Evolutionary conservation across 2,329 filamentous ascomycete species (phyloP).

Genomic region (Proliferodiscus dingleyae): DNA sequence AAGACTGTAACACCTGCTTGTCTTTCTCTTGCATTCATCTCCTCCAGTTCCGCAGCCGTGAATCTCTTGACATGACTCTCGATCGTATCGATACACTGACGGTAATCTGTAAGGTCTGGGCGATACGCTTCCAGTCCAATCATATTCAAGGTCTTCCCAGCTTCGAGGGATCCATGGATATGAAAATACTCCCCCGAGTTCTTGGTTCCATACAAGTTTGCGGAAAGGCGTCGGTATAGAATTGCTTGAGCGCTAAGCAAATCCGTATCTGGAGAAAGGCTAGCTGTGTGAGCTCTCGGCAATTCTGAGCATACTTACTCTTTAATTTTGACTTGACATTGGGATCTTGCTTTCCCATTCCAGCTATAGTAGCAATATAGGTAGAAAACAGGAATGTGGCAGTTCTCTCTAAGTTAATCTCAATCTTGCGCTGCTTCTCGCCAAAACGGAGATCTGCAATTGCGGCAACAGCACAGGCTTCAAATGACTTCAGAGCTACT

Average conservation of each 20-base stretch:
- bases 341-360: conserved; percentile 44
- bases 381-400: conserved; percentile 54
- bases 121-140: conserved; percentile 59
- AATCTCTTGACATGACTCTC: conserved; percentile 53
- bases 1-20: conserved; percentile 58
- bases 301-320: conserved; percentile 28
- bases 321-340: conserved; percentile 43
- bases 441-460: conserved; percentile 52
- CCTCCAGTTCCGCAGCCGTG: conserved; percentile 51
- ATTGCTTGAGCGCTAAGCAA: conserved; percentile 65
- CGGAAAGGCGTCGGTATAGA: conserved; percentile 66
- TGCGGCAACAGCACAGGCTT: conserved; percentile 48
- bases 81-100: conserved; percentile 53
- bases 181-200: conserved; percentile 66
- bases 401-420: conserved; percentile 48
- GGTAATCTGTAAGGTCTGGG: conserved; percentile 56
- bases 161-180: conserved; percentile 70
- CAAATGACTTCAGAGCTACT: conserved; percentile 41
- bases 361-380: conserved; percentile 51
- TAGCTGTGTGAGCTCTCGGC: not conserved
- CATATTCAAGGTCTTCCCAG: conserved; percentile 64
- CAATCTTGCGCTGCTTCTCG: conserved; percentile 37
- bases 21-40: conserved; percentile 47
- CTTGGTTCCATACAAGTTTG: conserved; percentile 66
- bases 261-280: conserved; percentile 56